Conservation (phyloP, 441 rosid genomes). For the Euphorbia neoarborescens region DNA sequence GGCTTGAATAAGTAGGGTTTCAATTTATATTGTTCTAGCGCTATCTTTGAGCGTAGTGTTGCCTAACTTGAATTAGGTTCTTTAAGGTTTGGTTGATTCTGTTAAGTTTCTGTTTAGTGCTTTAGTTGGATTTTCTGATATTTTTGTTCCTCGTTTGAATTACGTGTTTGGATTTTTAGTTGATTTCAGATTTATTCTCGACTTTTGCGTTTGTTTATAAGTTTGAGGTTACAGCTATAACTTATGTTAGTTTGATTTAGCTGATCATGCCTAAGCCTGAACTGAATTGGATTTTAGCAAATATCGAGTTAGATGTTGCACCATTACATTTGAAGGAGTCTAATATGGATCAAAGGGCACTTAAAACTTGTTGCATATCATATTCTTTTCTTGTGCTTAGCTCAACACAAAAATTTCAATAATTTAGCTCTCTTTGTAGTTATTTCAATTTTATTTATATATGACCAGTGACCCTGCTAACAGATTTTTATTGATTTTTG, state of each 20-base stretch:
- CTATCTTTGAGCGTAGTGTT: neutral
- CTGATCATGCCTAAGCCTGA: neutral
- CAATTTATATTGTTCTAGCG: neutral
- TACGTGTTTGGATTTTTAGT: neutral
- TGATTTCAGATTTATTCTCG: neutral
- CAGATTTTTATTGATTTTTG: neutral
- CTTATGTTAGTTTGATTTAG: neutral
- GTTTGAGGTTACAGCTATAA: neutral
- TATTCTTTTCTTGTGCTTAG: neutral
- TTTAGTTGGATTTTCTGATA: constrained; percentile 3
- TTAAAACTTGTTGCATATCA: neutral
- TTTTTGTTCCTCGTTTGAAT: constrained; percentile 6
- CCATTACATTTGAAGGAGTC: neutral
- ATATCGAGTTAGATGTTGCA: neutral
- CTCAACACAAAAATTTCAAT: neutral
- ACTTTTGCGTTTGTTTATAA: constrained; percentile 4
- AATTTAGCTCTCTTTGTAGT: neutral
- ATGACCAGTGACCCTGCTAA: neutral
- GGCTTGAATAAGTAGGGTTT: constrained; percentile 41
- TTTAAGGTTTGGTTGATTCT: neutral
- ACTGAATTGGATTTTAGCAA: neutral
- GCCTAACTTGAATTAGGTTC: constrained; percentile 5
- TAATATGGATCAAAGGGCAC: neutral
- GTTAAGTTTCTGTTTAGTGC: neutral
- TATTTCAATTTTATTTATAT: neutral